Evolutionary conservation across 371 early-diverging fungal genomes (phyloP), one percentile per base, ranked within the genome.

Genomic region (Choanephora cucurbitarum): DNA sequence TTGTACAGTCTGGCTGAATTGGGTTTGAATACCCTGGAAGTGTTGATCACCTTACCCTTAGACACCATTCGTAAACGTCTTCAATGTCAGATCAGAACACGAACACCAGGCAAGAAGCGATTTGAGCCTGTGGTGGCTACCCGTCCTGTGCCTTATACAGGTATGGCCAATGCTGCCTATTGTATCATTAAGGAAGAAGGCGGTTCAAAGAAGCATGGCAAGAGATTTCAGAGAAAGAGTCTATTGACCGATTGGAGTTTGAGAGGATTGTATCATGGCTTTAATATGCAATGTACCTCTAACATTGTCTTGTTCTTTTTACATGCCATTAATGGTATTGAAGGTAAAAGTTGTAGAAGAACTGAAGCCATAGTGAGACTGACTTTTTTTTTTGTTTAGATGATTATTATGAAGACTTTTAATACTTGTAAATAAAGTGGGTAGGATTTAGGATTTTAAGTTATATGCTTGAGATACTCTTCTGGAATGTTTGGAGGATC

Each of bases 121-220:
- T 94, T 90, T 63, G 84, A 87, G 24, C 80, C 93, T 8, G 79
- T 85, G 17, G 95, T 98, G 17, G 82, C 83, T 17, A 62, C 82
- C 15, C 79, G 89, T n/a, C 80, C 83, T 37, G 78, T 93, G 14
- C 95, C 93, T 1, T 98, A 98, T 62, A 84, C 90, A 5, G 93
- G 95, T 15, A 75, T 95, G 64, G 52, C 77, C 10, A 91, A 98
- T 63, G 91, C 93, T 45, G 67, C 75, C 10, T 85, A 84, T 55
- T 76, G 91, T 49, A 89, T 96, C 28, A 67, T 92, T 34, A 81
- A 80, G 24, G 97, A 98, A 71, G 98, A 96, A 68, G 95, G 94
- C 6, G 84, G 75, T 11, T 24, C 65, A 55, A 62, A 61, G 55
- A 44, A 52, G 33, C 32, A 44, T 31, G 37, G 44, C 9, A 55